Conservation (phyloP, 495 filamentous ascomycete species). For the Copromyces sp. region DNA sequence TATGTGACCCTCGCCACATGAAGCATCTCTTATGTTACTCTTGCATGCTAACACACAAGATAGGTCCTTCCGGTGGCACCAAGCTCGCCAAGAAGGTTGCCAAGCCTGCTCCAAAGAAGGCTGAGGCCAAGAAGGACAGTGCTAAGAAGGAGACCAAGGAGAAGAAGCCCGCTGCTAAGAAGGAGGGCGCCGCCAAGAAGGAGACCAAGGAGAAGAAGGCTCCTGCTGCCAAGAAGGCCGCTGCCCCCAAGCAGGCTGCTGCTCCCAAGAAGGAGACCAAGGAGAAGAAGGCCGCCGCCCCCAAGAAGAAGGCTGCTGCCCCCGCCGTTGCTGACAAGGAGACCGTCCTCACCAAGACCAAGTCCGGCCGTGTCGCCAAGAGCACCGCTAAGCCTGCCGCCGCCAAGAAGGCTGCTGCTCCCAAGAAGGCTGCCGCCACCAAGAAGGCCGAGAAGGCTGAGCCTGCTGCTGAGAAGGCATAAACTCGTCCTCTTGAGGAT, state of each 20-base stretch:
- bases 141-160: slow-evolving; percentile 30
- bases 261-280: slow-evolving; percentile 28
- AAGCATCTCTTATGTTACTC: background rate
- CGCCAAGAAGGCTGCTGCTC: slow-evolving; percentile 53
- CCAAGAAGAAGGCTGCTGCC: slow-evolving; percentile 32
- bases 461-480: slow-evolving; percentile 15
- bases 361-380: slow-evolving; percentile 86
- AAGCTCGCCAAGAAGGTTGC: slow-evolving; percentile 86
- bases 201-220: slow-evolving; percentile 16
- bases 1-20: slow-evolving; percentile 33
- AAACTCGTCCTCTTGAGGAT: background rate
- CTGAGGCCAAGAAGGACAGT: slow-evolving; percentile 40
- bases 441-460: slow-evolving; percentile 29
- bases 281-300: slow-evolving; percentile 38
- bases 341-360: slow-evolving; percentile 71
- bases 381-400: slow-evolving; percentile 41
- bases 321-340: slow-evolving; percentile 40
- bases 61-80: slow-evolving; percentile 84
- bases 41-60: slow-evolving; percentile 11
- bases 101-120: slow-evolving; percentile 29
- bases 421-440: slow-evolving; percentile 49
- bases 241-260: slow-evolving; percentile 26
- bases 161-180: slow-evolving; percentile 34
- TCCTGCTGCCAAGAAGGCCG: slow-evolving; percentile 6
- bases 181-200: slow-evolving; percentile 20